phyloP scores from a whole-genome alignment of 768 basidiomycete species.

The Termitomyces bulborhizus region DNA sequence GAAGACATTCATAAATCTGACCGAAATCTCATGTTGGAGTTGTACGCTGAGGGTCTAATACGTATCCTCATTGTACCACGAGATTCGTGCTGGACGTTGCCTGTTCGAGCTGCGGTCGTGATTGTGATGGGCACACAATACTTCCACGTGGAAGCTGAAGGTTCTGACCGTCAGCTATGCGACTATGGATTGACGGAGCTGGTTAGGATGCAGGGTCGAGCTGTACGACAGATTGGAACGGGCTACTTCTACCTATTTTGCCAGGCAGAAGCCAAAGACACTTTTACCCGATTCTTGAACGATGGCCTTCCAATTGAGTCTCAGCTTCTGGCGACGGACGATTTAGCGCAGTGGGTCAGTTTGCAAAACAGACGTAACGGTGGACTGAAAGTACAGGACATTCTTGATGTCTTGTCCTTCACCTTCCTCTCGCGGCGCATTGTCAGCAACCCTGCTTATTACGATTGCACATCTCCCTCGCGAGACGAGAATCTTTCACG shows the following conservation, averaged over 20 bases:
- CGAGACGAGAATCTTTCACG: slow-evolving; percentile 59
- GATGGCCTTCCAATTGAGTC: slow-evolving; percentile 93
- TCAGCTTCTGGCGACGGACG: slow-evolving; percentile 44
- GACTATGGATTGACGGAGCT: slow-evolving; percentile 83
- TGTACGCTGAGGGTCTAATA: slow-evolving; percentile 76
- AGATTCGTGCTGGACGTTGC: slow-evolving; percentile 86
- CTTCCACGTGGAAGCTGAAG: slow-evolving; percentile 39
- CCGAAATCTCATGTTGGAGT: slow-evolving; percentile 64
- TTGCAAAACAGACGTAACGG: slow-evolving; percentile 28
- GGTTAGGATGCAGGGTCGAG: slow-evolving; percentile 87
- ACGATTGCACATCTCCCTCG: slow-evolving; percentile 46
- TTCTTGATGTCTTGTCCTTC: slow-evolving; percentile 72
- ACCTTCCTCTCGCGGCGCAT: slow-evolving; percentile 74
- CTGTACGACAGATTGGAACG: slow-evolving; percentile 52
- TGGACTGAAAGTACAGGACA: slow-evolving; percentile 53
- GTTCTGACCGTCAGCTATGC: slow-evolving; percentile 57
- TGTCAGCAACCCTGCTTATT: slow-evolving; percentile 79
- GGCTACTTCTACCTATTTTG: slow-evolving; percentile 86
- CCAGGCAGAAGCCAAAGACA: slow-evolving; percentile 78
- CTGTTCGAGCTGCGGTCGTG: slow-evolving; percentile 74
- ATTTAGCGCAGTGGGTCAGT: slow-evolving; percentile 43
- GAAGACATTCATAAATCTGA: slow-evolving; percentile 64
- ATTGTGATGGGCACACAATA: slow-evolving; percentile 94
- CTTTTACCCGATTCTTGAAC: slow-evolving; percentile 76
- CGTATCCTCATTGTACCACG: slow-evolving; percentile 78